phyloP scores from a whole-genome alignment of 805 yeast species.

The Candida railenensis region DNA sequence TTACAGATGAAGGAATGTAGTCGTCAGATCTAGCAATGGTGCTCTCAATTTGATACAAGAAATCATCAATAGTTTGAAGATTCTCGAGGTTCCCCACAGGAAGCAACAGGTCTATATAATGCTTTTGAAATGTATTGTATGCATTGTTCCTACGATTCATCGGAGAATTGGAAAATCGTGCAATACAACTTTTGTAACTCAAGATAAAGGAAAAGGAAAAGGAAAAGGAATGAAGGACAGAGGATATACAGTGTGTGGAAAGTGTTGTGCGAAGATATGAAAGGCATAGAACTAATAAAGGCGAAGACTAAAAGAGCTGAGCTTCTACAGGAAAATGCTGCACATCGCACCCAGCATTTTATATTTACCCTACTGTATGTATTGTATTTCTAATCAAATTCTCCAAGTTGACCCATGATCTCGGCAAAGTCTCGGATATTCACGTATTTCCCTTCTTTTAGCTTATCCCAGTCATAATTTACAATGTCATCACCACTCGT shows the following conservation, averaged over 20 bases:
- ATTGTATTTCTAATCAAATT: conserved; percentile 25
- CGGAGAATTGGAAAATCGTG: not conserved
- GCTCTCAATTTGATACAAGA: conserved; percentile 1
- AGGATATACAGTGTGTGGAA: not conserved
- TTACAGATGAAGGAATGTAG: not conserved
- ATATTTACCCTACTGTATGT: no score
- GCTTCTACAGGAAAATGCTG: no score
- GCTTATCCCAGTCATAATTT: conserved; percentile 27
- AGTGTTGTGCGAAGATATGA: not conserved
- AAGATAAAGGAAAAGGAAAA: no score
- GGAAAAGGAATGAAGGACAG: no score
- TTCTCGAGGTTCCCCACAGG: not conserved
- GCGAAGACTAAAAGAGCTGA: no score
- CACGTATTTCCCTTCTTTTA: conserved; percentile 26
- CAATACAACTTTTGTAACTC: no score
- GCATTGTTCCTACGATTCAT: not conserved
- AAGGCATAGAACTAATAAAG: no score
- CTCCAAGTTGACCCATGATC: conserved; percentile 39
- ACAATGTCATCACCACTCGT: conserved; percentile 22
- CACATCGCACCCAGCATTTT: no score
- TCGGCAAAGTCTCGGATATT: conserved; percentile 42
- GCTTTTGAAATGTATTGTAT: not conserved
- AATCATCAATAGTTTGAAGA: not conserved
- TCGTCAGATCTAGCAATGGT: not conserved
- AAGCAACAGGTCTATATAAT: not conserved